Evolutionary conservation across 75 land plant species (phyloP).

Genomic region (Cupressus sempervirens): DNA sequence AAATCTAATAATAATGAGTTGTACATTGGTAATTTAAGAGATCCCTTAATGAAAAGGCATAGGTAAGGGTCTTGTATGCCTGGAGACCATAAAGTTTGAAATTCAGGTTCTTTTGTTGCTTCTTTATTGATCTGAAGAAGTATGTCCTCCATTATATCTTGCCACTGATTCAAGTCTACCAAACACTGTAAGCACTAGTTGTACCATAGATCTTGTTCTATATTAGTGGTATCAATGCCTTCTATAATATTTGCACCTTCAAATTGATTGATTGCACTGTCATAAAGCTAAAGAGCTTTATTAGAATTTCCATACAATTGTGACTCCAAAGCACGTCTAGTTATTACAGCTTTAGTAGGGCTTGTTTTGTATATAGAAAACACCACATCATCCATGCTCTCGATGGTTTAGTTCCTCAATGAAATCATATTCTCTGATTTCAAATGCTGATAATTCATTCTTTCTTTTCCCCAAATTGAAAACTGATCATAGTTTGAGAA

Average conservation of each 20-base stretch:
- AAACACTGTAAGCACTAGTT: constrained; percentile 38
- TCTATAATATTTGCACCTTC: constrained; percentile 9
- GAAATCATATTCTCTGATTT: no score
- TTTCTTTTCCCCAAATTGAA: no score
- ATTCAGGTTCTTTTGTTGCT: constrained; percentile 15
- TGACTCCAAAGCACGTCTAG: constrained; percentile 33
- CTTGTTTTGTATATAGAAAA: constrained; percentile 33
- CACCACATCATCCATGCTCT: constrained; percentile 44
- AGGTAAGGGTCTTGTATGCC: constrained; percentile 30
- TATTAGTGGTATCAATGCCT: neutral
- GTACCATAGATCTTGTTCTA: constrained; percentile 47
- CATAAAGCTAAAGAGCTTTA: constrained; percentile 34
- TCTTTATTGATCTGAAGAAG: constrained; percentile 24
- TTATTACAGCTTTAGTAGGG: constrained; percentile 26
- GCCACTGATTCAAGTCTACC: constrained; percentile 28
- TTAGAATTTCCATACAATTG: constrained; percentile 31
- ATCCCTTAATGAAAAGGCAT: constrained; percentile 34
- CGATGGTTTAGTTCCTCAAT: no score
- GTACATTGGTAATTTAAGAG: constrained; percentile 31
- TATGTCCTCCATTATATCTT: no score
- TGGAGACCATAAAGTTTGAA: constrained; percentile 36
- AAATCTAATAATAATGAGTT: constrained; percentile 26
- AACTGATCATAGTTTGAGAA: no score
- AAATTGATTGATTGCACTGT: constrained; percentile 31
- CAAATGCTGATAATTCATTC: no score